These are phyloP conservation scores for Hordeum marinum DNA, from an alignment of 176 grass and related monocot species.

Conservation along the genomic window DNA sequence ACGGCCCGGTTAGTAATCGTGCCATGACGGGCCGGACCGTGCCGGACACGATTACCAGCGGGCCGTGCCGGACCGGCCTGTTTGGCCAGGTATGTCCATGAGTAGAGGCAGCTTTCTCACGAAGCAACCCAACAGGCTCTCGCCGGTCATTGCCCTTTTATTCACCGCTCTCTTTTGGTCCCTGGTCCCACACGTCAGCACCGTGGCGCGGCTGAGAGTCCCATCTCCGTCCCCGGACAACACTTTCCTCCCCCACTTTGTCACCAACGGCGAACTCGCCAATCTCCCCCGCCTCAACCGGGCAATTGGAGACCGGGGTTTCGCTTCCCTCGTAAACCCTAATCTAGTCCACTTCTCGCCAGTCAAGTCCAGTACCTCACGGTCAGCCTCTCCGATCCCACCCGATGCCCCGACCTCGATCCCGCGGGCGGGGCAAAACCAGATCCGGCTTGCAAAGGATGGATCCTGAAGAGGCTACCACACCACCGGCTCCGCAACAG, in stretches of 20 bases:
- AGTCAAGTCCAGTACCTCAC: neutral
- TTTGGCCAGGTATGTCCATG: too few relatives aligned
- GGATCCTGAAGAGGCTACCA: conserved; percentile 43
- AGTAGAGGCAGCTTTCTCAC: too few relatives aligned
- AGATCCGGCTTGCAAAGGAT: conserved; percentile 37
- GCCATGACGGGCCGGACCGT: too few relatives aligned
- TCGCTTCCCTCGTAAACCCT: neutral
- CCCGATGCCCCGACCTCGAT: neutral
- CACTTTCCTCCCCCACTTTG: neutral
- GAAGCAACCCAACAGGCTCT: too few relatives aligned
- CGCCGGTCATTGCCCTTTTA: too few relatives aligned
- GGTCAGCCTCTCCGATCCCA: neutral
- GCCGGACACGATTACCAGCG: too few relatives aligned
- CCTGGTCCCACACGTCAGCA: too few relatives aligned
- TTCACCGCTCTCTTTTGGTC: too few relatives aligned
- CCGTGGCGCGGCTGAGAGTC: neutral
- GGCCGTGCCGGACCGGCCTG: too few relatives aligned
- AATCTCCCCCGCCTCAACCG: neutral
- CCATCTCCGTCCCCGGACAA: neutral
- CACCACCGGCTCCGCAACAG: neutral
- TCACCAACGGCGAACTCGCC: conserved; percentile 10
- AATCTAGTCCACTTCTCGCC: neutral
- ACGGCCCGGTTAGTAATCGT: too few relatives aligned
- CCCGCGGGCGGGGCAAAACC: conserved; percentile 23
- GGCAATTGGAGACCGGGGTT: neutral